Evolutionary conservation across 1,284 basidiomycete species (phyloP), one percentile per base, ranked within the genome.

Genomic region (Ceratobasidium sp.): DNA sequence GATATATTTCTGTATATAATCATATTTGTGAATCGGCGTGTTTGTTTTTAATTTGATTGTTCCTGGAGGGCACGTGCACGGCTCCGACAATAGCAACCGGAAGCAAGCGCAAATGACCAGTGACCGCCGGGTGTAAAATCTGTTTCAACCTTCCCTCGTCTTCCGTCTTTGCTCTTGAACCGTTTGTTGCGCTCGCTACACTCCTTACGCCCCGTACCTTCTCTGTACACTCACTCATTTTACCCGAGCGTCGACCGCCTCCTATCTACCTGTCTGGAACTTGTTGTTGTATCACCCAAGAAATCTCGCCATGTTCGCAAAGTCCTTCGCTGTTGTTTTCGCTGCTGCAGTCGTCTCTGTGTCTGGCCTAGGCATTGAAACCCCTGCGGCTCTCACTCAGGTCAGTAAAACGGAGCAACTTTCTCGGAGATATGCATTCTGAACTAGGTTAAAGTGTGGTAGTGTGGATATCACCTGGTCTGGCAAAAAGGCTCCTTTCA

Each of bases 401-500:
- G 67, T 70, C 38, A 13, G 55, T 41, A 8, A 55, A 23, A 35
- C 18, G 49, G 35, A 41, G 23, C 23, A 43, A 47, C 47, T n/a
- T n/a, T 35, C 3, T 35, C 14, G 44, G 26, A 32, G 21, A 35
- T 38, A 46, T 11, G 30, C 16, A 23, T 43, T 23, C 18, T 38
- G 52, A 41, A 35, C 6, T 54, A 4, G 49, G 28, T 16, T 28
- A 43, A n/a, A 70, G 67, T 70, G 67, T 44, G 44, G 46, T 21
- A 58, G 54, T n/a, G 67, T 70, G 21, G 30, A 43, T 14, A 28
- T 70, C 18, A 59, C 28, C 26, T 70, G 67, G 67, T 46, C 55
- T 38, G 67, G 67, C 28, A 70, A 70, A 32, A 70, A 59, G 7
- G 67, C 55, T 9, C 66, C 67, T 21, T 70, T 70, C 38, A 57